Base-by-base conservation (phyloP, 2,329 filamentous ascomycete genomes). In the Piedraia hortae region DNA sequence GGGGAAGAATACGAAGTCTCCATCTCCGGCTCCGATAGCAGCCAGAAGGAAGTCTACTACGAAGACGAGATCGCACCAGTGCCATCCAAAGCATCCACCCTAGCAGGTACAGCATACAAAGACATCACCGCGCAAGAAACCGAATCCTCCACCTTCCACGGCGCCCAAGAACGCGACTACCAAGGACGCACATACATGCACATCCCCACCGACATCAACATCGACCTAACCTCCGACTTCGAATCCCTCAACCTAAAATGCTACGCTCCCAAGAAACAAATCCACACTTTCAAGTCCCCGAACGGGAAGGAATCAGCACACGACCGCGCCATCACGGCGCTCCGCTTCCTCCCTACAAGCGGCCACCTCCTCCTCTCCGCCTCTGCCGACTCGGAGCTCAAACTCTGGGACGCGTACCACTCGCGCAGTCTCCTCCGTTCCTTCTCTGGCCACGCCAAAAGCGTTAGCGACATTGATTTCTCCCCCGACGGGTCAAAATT, bases 181-280 rank as follows among this genome's bases (percentile, higher is more conserved):
- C 73, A 88, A 43, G 85, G 85, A 21, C 59, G 85, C 32, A 89
- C 82, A 15, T 97, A 90, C 44, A 91, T 97, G 82, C 85, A 97
- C 47, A 59, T 93, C 20, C 85, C 85, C 3, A 78, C 77, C 43
- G 80, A 90, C 42, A 51, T 90, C 47, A 74, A 77, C 39, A 54
- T 90, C 42, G 73, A 89, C 41, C 54, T 97, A 35, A 45, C 56
- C 19, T 74, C 73, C 35, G 78, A 68, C 38, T 47, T 62, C 40
- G 80, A 80, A 41, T 93, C 90, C 45, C 24, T 42, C 20, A 35
- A 31, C 18, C 24, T 42, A 20, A 41, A 40, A 23, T 42, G 39
- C 35, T 97, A 65, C 42, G 75, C 88, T 26, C 85, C 85, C 16
- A 93, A 90, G 56, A 93, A 89, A 50, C 57, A 85, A 35, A 57